Conservation (phyloP, 2,329 filamentous ascomycete species). For the Chrysoporthe cubensis region DNA sequence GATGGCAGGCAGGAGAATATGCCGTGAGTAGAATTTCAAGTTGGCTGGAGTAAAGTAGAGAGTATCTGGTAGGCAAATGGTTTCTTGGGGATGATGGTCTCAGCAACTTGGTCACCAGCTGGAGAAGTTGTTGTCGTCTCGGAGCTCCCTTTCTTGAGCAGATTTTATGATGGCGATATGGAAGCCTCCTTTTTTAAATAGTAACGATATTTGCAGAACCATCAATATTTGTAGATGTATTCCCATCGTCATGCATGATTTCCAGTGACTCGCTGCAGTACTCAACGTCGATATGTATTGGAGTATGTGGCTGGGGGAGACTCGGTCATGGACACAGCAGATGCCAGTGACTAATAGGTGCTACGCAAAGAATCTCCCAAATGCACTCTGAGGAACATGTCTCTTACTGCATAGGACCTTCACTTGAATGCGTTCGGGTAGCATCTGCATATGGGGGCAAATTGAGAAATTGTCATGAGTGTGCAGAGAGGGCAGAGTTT, state of each 20-base stretch:
- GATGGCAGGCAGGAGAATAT: not conserved
- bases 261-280: not conserved
- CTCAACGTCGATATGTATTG: not conserved
- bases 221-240: not conserved
- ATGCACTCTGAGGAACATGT: not conserved
- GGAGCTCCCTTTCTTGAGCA: not conserved
- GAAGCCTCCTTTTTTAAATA: not conserved
- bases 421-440: not conserved
- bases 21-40: not conserved
- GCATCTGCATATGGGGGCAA: not conserved
- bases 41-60: not conserved
- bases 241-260: not conserved
- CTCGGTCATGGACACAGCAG: constrained; percentile 6
- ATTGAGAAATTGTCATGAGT: not conserved
- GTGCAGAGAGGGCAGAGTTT: not conserved
- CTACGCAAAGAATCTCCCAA: constrained; percentile 2
- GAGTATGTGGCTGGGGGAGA: constrained; percentile 1
- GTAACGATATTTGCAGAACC: not conserved
- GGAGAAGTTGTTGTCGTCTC: not conserved
- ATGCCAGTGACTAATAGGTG: constrained; percentile 1
- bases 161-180: not conserved
- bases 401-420: not conserved
- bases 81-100: too few relatives aligned
- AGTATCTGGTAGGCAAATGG: not conserved
- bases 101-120: not conserved